A percentile compares a stretch with the other conserved stretches of the same genome.
phyloP scores from a whole-genome alignment of 495 filamentous ascomycete species.

The Apiosordaria backusii region DNA sequence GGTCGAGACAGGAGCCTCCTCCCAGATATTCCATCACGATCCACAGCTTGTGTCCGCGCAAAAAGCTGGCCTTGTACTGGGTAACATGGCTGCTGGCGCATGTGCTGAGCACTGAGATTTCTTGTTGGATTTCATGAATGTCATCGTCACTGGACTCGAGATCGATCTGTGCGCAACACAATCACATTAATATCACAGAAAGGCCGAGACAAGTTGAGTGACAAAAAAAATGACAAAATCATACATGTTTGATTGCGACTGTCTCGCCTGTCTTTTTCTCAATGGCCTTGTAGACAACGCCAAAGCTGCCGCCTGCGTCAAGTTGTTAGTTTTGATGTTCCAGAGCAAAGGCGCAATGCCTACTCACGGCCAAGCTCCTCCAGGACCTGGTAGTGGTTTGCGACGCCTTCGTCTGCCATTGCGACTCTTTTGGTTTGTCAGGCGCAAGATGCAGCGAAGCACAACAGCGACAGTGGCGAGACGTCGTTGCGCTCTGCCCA shows the following conservation, averaged over 20 bases:
- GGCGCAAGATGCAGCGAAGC: background rate
- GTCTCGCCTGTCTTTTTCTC: conserved; percentile 80
- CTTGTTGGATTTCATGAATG: conserved; percentile 95
- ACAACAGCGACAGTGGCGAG: conserved; percentile 2
- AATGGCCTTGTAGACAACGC: conserved; percentile 93
- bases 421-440: conserved; percentile 16
- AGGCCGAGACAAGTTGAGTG: background rate
- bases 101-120: conserved; percentile 92
- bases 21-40: conserved; percentile 99
- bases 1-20: conserved; percentile 86
- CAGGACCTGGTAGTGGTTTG: conserved; percentile 79
- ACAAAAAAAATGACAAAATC: conserved; percentile 24
- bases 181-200: background rate
- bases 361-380: conserved; percentile 88
- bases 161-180: conserved; percentile 66
- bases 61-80: conserved; percentile 92
- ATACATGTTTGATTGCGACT: conserved; percentile 87
- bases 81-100: conserved; percentile 92
- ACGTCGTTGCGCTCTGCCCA: conserved; percentile 1
- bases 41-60: conserved; percentile 94
- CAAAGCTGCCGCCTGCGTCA: conserved; percentile 79
- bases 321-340: conserved; percentile 17
- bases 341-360: background rate
- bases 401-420: conserved; percentile 64
- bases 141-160: conserved; percentile 97